Evolutionary conservation across 495 filamentous ascomycete genomes (phyloP), one percentile per base, ranked within the genome.

Genomic region (Penicillium steckii): DNA sequence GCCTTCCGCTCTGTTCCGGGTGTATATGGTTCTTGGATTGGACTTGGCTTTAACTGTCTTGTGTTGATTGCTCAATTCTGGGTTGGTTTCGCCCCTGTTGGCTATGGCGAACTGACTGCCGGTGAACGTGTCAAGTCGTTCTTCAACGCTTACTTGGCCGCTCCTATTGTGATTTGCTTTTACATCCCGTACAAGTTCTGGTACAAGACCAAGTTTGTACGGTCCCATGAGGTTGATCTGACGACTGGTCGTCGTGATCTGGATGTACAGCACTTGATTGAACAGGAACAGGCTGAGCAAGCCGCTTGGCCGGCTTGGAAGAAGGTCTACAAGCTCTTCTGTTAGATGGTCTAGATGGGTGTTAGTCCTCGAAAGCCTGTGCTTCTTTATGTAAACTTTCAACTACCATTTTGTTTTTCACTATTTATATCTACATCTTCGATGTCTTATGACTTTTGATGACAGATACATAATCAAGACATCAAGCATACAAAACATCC

Each of bases 51-150:
- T 67, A 96, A 96, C 67, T 48, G 75, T 22, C 72, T 95, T 8
- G 85, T 98, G n/a, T 79, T 97, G 18, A 61, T 93, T 40, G 93
- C 89, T 7, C 92, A 97, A 63, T 95, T 97, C 75, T 97, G 94
- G 94, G 87, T 85, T 23, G 91, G 87, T 24, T 86, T 89, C 13
- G 89, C 86, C 53, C 94, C 94, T 1, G 74, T 94, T 21, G 86
- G 80, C 26, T 83, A 80, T 57, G 66, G 48, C 0, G 46, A 62
- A 0, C 76, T 66, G 64, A 74, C 74, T 4, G 27, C 75, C 1
- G 22, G 33, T 0, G 73, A 75, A 2, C 63, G 80, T 22, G 80
- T 76, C 0, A 55, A 83, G 53, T 80, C 71, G 48, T 96, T 93
- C 71, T 97, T 97, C 69, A 58, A 65, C 23, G 80, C 79, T 43